Evolutionary conservation across 208 protist genomes (phyloP), one percentile per base, ranked within the genome.

Genomic region (Spongospora subterranea): DNA sequence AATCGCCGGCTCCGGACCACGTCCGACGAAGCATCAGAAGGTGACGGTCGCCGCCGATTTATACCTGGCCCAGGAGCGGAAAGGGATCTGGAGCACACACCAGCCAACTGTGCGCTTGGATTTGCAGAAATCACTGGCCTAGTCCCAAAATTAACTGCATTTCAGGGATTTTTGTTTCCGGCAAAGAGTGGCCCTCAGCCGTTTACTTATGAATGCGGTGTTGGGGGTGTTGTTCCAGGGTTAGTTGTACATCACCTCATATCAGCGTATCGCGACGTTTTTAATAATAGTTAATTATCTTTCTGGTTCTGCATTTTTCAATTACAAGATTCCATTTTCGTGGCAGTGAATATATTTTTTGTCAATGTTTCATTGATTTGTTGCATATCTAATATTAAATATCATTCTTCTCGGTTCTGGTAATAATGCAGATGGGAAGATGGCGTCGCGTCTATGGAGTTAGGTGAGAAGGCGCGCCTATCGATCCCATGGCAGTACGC

Each of bases 21-120:
- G 11, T 20, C 71, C 71, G 17, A 35, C 11, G 71, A 6, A 6
- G 71, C n/a, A 82, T 35, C 71, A 82, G 40, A 45, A 45, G n/a
- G 71, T 82, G 71, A 82, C 71, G n/a, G 71, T 82, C 17, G 71
- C 71, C 35, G 71, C 71, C 40, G 71, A 82, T n/a, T n/a, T 82
- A n/a, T 82, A 82, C n/a, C 71, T 82, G n/a, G 71, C 71, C 35
- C 17, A 6, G 17, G 71, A 43, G 6, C 6, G 35, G 17, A 43
- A 6, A 13, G 71, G 17, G 17, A 82, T 82, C 71, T 82, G 71
- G 71, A 82, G 71, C 71, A 82, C 71, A 6, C 71, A 82, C n/a
- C n/a, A 82, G 71, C 71, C 71, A 20, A 17, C 71, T 43, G 50
- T 60, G 24, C 24, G 24, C 6, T 60, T 60, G 24, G 50, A 29